Evolutionary conservation across 164 flowering plant genomes (phyloP), one percentile per base, ranked within the genome.

Genomic region (Umbellularia californica): DNA sequence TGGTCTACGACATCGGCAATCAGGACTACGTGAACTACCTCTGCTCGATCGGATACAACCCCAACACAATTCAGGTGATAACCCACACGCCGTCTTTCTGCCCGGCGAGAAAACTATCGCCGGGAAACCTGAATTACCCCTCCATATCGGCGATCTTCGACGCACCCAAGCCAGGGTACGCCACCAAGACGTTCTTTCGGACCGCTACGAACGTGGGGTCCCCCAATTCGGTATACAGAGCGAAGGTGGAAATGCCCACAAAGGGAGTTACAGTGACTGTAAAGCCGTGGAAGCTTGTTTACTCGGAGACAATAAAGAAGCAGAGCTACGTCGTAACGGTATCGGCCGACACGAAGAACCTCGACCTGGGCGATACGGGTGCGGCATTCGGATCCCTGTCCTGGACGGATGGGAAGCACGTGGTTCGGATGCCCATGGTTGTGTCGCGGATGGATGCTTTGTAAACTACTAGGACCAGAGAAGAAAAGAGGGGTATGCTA

Each of bases 371-470:
- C 58, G 88, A 90, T 3, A 72, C 89, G 14, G 97, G 93, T 72
- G 90, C 87, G n/a, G 83, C 72, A 1, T 95, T 86, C 80, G 98
- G 96, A 74, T 87, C 84, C 22, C 69, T 93, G 55, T 78, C 90
- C 19, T 93, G 99, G 99, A 74, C 76, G 14, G 95, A 92, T 75
- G 98, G 94, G 23, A 90, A 84, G 75, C 98, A 91, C 76, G 85
- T 84, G 72, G 97, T 91, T 58, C 83, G 97, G 75, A 93, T 92
- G 83, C 92, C 95, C 72, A 82, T 95, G 19, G 92, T 85, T 67
- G 85, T 95, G 20, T 83, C 94, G 23, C 90, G 87, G 63, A 24
- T 83, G 2, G 78, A 81, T 15, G 90, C 95, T 0, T 73, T 91
- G 79, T 92, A 77, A 81, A 65, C 20, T 15, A 65, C 25, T 15